Conservation (phyloP, 2,329 filamentous ascomycete species). For the Aureobasidium subglaciale region DNA sequence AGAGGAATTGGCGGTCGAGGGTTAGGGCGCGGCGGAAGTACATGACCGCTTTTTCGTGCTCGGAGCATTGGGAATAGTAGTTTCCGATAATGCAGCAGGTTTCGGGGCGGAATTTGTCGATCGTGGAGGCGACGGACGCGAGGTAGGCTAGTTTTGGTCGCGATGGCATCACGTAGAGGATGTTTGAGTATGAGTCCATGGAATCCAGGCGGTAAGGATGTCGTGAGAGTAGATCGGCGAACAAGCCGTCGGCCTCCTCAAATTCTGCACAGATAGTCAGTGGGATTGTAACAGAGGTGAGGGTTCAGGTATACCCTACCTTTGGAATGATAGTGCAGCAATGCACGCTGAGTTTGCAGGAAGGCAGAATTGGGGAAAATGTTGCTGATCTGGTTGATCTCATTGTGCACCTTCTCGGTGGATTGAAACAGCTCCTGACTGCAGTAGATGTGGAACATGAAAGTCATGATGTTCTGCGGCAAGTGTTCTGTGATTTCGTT, state of each 20-base stretch:
- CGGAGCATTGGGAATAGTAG: slow-evolving; percentile 88
- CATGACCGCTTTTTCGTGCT: slow-evolving; percentile 96
- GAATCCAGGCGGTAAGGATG: slow-evolving; percentile 71
- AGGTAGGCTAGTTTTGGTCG: slow-evolving; percentile 87
- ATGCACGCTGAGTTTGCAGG: slow-evolving; percentile 78
- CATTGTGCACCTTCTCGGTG: slow-evolving; percentile 64
- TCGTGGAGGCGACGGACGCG: slow-evolving; percentile 80
- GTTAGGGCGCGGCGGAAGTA: slow-evolving; percentile 93
- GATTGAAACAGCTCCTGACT: slow-evolving; percentile 89
- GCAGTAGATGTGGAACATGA: slow-evolving; percentile 87
- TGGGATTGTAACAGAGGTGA: slow-evolving; percentile 15
- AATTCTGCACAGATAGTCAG: slow-evolving; percentile 40
- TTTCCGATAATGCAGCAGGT: slow-evolving; percentile 96
- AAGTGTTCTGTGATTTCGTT: slow-evolving; percentile 49
- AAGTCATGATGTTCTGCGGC: slow-evolving; percentile 84
- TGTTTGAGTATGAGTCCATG: slow-evolving; percentile 94
- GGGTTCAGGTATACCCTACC: slow-evolving; percentile 23
- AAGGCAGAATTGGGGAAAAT: slow-evolving; percentile 89
- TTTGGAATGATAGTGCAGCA: slow-evolving; percentile 87
- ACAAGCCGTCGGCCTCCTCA: slow-evolving; percentile 56
- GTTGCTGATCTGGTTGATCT: slow-evolving; percentile 66
- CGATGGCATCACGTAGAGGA: slow-evolving; percentile 85
- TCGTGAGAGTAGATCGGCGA: slow-evolving; percentile 62
- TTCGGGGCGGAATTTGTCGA: slow-evolving; percentile 94
- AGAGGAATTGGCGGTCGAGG: slow-evolving; percentile 81